phyloP scores from a whole-genome alignment of 768 basidiomycete species.

The Lactarius pseudohatsudake region DNA sequence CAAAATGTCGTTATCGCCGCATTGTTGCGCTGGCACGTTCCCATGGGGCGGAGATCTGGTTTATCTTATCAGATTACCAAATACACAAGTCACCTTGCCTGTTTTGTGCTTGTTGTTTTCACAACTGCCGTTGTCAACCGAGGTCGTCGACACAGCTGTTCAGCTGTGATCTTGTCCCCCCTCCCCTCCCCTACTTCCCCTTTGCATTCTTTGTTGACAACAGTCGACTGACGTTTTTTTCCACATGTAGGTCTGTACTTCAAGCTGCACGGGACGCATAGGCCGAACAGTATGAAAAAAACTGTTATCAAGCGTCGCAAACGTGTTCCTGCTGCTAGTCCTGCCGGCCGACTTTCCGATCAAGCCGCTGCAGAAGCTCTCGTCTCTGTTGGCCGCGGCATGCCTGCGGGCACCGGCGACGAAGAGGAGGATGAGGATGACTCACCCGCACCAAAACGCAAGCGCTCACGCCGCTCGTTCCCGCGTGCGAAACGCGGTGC shows the following conservation, averaged over 20 bases:
- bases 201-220: conserved; percentile 8
- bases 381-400: conserved; percentile 71
- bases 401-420: conserved; percentile 43
- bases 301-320: conserved; percentile 98
- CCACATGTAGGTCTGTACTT: conserved; percentile 81
- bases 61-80: conserved; percentile 34
- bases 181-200: too few species aligned
- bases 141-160: too few species aligned
- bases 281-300: conserved; percentile 99
- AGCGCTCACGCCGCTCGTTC: conserved; percentile 45
- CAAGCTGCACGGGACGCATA: conserved; percentile 95
- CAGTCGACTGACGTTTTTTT: conserved; percentile 29
- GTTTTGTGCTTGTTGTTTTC: conserved; percentile 18
- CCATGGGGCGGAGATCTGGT: conserved; percentile 18
- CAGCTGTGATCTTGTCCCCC: too few species aligned
- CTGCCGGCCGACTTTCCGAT: conserved; percentile 62
- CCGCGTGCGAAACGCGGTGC: conserved; percentile 31
- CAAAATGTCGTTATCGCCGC: conserved; percentile 20
- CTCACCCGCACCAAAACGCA: conserved; percentile 50
- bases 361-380: conserved; percentile 89
- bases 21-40: conserved; percentile 26
- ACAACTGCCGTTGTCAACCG: conserved; percentile 8
- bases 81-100: conserved; percentile 28
- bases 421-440: conserved; percentile 46
- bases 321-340: conserved; percentile 84